Evolutionary conservation across 2,329 filamentous ascomycete species (phyloP), one percentile per base, ranked within the genome.

Genomic region (Aspergillus japonicus): DNA sequence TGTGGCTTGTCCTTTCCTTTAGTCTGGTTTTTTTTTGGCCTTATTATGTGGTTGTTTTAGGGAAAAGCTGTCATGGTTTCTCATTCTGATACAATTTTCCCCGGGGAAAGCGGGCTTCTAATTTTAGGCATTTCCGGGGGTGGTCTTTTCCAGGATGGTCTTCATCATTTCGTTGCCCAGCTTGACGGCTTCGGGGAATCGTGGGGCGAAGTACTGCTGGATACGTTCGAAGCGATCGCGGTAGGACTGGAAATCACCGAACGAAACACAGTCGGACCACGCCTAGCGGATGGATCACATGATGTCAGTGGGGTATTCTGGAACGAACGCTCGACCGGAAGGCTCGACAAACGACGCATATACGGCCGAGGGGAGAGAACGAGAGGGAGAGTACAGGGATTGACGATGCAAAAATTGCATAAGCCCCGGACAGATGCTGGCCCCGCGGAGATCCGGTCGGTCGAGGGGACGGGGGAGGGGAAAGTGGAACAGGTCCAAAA

Each of bases 101-200:
- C 14, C 16, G 39, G 16, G 14, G 16, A 3, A 42, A n/a, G 16
- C 16, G 14, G 39, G 39, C n/a, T 44, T 8, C 39, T 44, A 44
- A n/a, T 16, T n/a, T 44, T 57, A 63, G 33, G 54, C 19, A 24
- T 56, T 60, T 12, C 61, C 59, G 23, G 58, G 52, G 21, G 69
- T 70, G 24, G 89, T 89, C 75, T 91, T 94, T 78, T 94, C 90
- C 67, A 97, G 78, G 69, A 99, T 95, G 49, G 92, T 95, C 81
- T 89, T 92, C 77, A 99, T 96, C 95, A 99, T 99, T 74, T 93
- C 89, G 73, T 97, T 96, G 2, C 95, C 95, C 42, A 99, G 81
- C 68, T 88, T 87, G 55, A 89, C 91, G 5, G 95, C 95, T 73
- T 96, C 93, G 1, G 87, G 86, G 72, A 99, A 97, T 33, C 94